Base-by-base conservation (phyloP, 179 eudicot genomes). In the Silene noctiflora region DNA sequence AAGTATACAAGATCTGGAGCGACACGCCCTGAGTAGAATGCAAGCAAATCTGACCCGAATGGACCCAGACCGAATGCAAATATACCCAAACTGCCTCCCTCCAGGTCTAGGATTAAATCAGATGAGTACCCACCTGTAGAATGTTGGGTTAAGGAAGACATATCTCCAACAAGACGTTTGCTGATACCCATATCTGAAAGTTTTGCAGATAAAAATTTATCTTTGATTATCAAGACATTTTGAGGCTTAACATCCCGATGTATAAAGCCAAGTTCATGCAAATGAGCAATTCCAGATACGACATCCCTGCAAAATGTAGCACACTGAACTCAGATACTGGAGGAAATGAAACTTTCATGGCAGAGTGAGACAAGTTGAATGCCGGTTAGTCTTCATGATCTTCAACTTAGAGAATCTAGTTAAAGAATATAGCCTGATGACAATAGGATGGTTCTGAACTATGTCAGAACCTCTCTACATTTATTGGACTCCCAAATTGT, bases 181-280 rank as follows among this genome's bases (percentile, higher is more conserved):
- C 94, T 91, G 83, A 91, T 91, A 46, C 92, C 96, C 96, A 91
- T 91, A 81, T 91, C 96, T 61, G 96, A 91, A 20, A 89, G 82
- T 77, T 91, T 91, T 42, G 92, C 96, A 69, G 83, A 76, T 10
- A 86, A 71, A 14, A 75, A 66, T 77, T 66, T 85, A 44, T 91
- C 91, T 81, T 86, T 91, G 44, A 85, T 76, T 75, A 91, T 84
- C 83, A 89, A 78, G 21, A 91, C 91, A 76, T 89, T 91, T 29
- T 87, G 91, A 78, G 96, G 96, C 82, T 91, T 91, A 56, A 90
- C 72, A 69, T 91, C 96, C 17, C 96, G 85, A 80, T 91, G 92
- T 72, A 91, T 83, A 22, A 89, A 89, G 70, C 92, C 88, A 55
- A 91, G 85, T 72, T 91, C 91, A 81, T 91, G 96, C 78, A 91